phyloP scores from a whole-genome alignment of 202 grass and related monocot species.

The Brachypodium distachyon region DNA sequence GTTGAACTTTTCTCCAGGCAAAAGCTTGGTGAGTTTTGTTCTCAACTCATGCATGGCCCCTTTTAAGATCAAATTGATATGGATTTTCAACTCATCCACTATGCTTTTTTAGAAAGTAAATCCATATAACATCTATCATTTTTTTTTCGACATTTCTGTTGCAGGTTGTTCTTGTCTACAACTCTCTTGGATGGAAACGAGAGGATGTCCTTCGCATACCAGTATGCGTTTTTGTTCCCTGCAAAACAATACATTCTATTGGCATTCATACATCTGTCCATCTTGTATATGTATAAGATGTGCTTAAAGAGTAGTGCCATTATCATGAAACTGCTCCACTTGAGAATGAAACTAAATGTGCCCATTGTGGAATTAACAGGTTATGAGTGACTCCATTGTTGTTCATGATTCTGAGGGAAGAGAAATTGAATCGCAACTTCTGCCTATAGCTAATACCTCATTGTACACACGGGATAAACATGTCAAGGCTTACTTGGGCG shows the following conservation, averaged over 20 bases:
- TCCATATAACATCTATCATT: not conserved
- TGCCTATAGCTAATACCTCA: conserved; percentile 56
- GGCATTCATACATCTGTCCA: not conserved
- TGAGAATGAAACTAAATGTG: conserved; percentile 5
- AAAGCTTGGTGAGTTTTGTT: conserved; percentile 67
- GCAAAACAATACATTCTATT: not conserved
- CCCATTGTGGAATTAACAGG: conserved; percentile 37
- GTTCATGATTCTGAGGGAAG: conserved; percentile 80
- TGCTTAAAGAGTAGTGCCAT: not conserved
- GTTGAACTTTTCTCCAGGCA: conserved; percentile 59
- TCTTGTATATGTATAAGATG: not conserved
- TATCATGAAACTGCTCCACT: not conserved
- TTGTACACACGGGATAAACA: conserved; percentile 48
- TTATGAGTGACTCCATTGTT: conserved; percentile 56
- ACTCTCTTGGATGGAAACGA: conserved; percentile 91
- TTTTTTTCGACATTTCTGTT: conserved; percentile 15
- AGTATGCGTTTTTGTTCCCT: conserved; percentile 35
- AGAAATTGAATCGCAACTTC: conserved; percentile 87
- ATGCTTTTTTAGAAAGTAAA: not conserved
- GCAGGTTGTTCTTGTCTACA: conserved; percentile 84
- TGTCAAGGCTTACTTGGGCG: conserved; percentile 69
- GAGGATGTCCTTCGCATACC: conserved; percentile 74
- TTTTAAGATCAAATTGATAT: not conserved
- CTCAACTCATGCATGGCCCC: not conserved
- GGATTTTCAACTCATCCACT: not conserved